Percentiles rank a stretch among this genome's conserved stretches.
phyloP scores from a whole-genome alignment of 306 rosid species.

The Sophora flavescens region DNA sequence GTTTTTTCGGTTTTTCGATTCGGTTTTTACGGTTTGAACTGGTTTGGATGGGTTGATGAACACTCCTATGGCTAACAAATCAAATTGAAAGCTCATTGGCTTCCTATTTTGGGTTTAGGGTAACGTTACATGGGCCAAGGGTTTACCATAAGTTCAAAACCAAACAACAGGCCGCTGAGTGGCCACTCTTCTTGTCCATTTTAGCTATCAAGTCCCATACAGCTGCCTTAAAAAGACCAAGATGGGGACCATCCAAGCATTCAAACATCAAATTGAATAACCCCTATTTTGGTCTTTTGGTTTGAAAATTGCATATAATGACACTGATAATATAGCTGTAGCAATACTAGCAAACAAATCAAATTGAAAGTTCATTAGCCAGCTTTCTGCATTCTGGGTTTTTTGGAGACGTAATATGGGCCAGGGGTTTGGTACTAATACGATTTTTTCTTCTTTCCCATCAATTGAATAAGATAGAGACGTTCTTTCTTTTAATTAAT shows the following conservation, averaged over 20 bases:
- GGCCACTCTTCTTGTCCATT: conserved; percentile 10
- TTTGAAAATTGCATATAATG: conserved; percentile 41
- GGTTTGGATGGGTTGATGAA: too few species aligned
- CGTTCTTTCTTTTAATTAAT: conserved; percentile 16
- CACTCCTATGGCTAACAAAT: too few species aligned
- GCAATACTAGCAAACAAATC: neutral
- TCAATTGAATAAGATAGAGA: neutral
- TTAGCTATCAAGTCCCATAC: conserved; percentile 3
- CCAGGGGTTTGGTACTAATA: conserved; percentile 2
- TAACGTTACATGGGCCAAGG: neutral
- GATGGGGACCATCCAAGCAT: conserved; percentile 48
- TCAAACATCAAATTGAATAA: conserved; percentile 33
- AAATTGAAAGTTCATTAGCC: conserved; percentile 4
- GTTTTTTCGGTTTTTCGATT: too few species aligned
- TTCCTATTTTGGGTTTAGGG: neutral
- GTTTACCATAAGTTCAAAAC: neutral
- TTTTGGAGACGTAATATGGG: neutral
- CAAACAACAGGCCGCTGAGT: neutral
- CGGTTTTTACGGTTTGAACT: too few species aligned
- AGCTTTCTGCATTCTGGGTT: neutral
- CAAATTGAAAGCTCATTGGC: conserved; percentile 1
- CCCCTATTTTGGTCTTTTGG: conserved; percentile 4
- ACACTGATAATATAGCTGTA: conserved; percentile 13
- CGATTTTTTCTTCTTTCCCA: neutral
- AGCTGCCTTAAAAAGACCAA: conserved; percentile 13